A percentile compares a stretch with the other conserved stretches of the same genome.
Conservation (phyloP, 768 basidiomycete species). For the Porpolomopsis calyptriformis region DNA sequence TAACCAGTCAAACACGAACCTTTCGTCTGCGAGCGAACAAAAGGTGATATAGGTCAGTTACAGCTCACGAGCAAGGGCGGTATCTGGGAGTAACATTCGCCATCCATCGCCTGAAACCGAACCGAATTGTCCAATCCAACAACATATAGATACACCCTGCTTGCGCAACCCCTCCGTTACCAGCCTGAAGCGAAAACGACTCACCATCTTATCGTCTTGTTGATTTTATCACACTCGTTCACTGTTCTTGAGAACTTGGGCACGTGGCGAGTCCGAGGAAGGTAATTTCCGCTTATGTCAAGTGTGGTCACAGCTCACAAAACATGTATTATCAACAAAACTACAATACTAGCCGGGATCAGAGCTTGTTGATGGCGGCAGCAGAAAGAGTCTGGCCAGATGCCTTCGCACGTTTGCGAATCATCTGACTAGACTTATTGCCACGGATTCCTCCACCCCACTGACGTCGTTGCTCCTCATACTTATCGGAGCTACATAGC, state of each 20-base stretch:
- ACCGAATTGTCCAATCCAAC: no score
- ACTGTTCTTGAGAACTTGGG: slow-evolving; percentile 14
- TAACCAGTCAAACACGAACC: slow-evolving; percentile 37
- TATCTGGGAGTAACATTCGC: neutral
- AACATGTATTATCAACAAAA: no score
- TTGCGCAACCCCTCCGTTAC: no score
- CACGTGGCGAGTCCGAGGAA: slow-evolving; percentile 9
- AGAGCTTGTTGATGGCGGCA: slow-evolving; percentile 56
- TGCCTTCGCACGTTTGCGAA: slow-evolving; percentile 90
- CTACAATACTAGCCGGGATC: slow-evolving; percentile 9
- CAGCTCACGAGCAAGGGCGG: no score
- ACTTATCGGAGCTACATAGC: slow-evolving; percentile 72
- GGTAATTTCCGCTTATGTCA: no score
- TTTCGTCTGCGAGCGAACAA: slow-evolving; percentile 55
- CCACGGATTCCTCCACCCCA: slow-evolving; percentile 98
- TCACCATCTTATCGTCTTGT: slow-evolving; percentile 10
- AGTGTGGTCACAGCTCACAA: no score
- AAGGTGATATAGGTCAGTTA: slow-evolving; percentile 19
- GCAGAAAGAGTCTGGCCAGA: slow-evolving; percentile 56
- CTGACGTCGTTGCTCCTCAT: slow-evolving; percentile 80
- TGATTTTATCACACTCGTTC: slow-evolving; percentile 7
- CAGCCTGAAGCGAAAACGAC: no score
- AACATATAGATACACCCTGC: no score
- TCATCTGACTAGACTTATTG: slow-evolving; percentile 88
- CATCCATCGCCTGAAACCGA: no score